phyloP scores from a whole-genome alignment of 2,329 filamentous ascomycete genomes.

The Fusarium acutatum region DNA sequence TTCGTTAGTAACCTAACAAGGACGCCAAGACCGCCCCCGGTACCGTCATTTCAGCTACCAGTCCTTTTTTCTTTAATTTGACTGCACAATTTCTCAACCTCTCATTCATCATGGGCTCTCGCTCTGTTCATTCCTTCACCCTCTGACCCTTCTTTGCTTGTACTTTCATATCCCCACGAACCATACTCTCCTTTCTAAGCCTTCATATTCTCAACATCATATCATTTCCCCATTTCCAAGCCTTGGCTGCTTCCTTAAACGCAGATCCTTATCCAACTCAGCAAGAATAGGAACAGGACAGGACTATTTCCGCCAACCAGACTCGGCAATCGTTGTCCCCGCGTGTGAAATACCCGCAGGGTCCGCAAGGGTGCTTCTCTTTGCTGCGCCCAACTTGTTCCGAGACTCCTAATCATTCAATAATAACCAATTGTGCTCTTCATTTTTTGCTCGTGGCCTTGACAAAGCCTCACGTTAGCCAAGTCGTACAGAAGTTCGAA shows the following conservation, averaged over 20 bases:
- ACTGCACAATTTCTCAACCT: constrained; percentile 23
- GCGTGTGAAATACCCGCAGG: constrained; percentile 31
- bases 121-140: constrained; percentile 19
- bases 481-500: constrained; percentile 17
- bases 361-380: constrained; percentile 27
- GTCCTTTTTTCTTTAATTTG: constrained; percentile 18
- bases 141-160: constrained; percentile 9
- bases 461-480: constrained; percentile 7
- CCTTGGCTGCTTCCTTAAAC: constrained; percentile 26
- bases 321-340: constrained; percentile 38
- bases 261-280: constrained; percentile 33
- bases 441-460: constrained; percentile 32
- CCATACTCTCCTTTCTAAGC: constrained; percentile 16
- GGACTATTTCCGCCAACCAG: constrained; percentile 31
- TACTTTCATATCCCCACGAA: not conserved
- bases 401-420: constrained; percentile 12
- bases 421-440: constrained; percentile 39
- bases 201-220: constrained; percentile 2
- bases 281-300: constrained; percentile 2
- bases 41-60: constrained; percentile 31
- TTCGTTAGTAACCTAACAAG: constrained; percentile 26
- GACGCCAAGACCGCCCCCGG: constrained; percentile 32
- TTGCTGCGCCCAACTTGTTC: constrained; percentile 28
- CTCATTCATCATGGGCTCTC: constrained; percentile 23
- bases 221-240: constrained; percentile 11